Evolutionary conservation across 2,329 filamentous ascomycete genomes (phyloP), one percentile per base, ranked within the genome.

Genomic region (Xylariales sp.): DNA sequence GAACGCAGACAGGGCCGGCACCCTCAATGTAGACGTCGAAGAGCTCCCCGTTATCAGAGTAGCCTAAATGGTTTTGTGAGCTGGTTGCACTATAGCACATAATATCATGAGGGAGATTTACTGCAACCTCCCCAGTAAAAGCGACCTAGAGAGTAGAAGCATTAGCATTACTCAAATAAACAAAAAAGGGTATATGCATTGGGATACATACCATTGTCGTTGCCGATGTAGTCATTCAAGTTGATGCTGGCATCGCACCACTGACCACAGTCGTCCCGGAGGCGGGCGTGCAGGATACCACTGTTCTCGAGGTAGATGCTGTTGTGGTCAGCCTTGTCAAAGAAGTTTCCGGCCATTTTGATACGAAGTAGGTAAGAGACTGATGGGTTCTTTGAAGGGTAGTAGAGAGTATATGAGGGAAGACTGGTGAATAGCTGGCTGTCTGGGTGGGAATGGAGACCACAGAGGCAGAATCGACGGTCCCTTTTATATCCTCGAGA

Each of bases 1-100:
- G 72, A 30, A 81, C 51, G 25, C 75, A 74, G 16, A 71, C 63
- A 2, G 52, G 45, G 15, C 61, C 70, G 17, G 60, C 70, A 16
- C 72, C 74, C 56, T 80, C 75, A 4, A 75, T 47, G 6, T 51
- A 40, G 53, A 79, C 70, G 31, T 48, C 43, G 47, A 79, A 61
- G 40, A 72, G 46, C 28, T 69, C 46, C 13, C 72, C 69, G 6
- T 67, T 67, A 14, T 60, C 42, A 33, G 65, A 51, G 56, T 77
- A 80, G 56, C 57, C 59, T 60, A 21, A 21, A 14, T n/a, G n/a
- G 25, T 23, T 19, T 18, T 13, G 17, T 33, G 27, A 45, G 8
- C 1, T 40, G 11, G 29, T 8, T 30, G 15, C 8, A 1, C 40
- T 2, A 23, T 45, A 25, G 38, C 8, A 11, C 18, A 20, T n/a